Conservation (phyloP, 805 yeast genomes). For the Schwanniomyces polymorphus region DNA sequence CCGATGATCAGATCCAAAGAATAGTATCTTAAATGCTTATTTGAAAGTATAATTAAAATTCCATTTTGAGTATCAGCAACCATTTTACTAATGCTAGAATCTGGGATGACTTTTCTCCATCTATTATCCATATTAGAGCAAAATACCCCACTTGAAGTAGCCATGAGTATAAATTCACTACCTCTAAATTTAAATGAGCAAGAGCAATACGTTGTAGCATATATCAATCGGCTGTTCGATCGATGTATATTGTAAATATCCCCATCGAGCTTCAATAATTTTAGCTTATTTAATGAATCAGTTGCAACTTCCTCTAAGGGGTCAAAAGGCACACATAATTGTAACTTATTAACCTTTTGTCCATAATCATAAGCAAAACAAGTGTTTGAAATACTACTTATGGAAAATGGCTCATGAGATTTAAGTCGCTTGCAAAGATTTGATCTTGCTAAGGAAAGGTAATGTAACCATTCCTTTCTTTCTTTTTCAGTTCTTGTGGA, state of each 20-base stretch:
- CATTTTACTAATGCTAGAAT: conserved; percentile 55
- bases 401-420: conserved; percentile 52
- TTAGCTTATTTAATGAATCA: conserved; percentile 20
- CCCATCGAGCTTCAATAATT: conserved; percentile 18
- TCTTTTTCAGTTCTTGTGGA: conserved; percentile 48
- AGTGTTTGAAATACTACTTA: conserved; percentile 54
- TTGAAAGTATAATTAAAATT: conserved; percentile 58
- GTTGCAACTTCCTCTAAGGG: conserved; percentile 41
- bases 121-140: conserved; percentile 43
- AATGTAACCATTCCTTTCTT: conserved; percentile 56
- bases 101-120: conserved; percentile 62
- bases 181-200: conserved; percentile 47
- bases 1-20: conserved; percentile 61
- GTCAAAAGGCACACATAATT: conserved; percentile 52
- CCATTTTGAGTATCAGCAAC: conserved; percentile 58
- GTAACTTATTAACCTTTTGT: conserved; percentile 50
- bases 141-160: conserved; percentile 64
- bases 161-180: conserved; percentile 51
- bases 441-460: conserved; percentile 50
- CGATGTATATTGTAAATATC: conserved; percentile 23
- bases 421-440: conserved; percentile 25
- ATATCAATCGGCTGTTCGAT: conserved; percentile 22
- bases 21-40: conserved; percentile 59
- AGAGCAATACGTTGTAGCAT: conserved; percentile 43
- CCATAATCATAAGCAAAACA: conserved; percentile 65